Base-by-base conservation (phyloP, 176 grass and related monocot genomes). In the Oryza glumipatula region DNA sequence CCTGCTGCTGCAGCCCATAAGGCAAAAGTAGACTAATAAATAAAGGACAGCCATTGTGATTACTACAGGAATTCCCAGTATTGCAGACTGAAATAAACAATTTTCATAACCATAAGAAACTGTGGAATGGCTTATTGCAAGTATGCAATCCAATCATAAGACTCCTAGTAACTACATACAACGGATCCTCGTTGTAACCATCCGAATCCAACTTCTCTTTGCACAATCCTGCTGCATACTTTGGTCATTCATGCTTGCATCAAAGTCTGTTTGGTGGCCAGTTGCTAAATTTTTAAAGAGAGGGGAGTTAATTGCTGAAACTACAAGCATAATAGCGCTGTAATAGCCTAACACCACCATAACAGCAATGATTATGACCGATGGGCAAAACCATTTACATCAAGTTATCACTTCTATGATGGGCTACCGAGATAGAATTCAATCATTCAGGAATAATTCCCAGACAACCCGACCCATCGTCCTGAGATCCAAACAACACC, bases 291-390 rank as follows among this genome's bases (percentile, higher is more conserved):
- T 64, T 41, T 65, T 6, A 58, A 77, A 72, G 12, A 3, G 0
- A 12, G 22, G 4, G 3, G 32, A 22, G 12, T 17, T 39, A 32
- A 33, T 45, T 82, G 36, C 39, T 14, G 17, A 38, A 86, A 67
- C 17, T 33, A 11, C 33, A 52, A 58, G 35, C 45, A 21, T 19
- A 51, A 1, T 7, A 4, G 22, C 82, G 11, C 9, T 41, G 11
- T 24, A 86, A 35, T n/a, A 16, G 24, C 15, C 14, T 11, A 65
- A 76, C 26, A 56, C 51, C 8, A 24, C 23, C 11, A 64, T 5
- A 73, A 36, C 67, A 58, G 64, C n/a, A 21, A 54, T n/a, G 80
- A 86, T 35, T 28, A 58, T 9, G 83, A 49, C 67, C 67, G 74
- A 45, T 5, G 68, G 30, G 67, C 75, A 82, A 51, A 78, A 78